A percentile compares a stretch with the other conserved stretches of the same genome.
These are phyloP conservation scores for Cadophora sp. DNA, from an alignment of 2,329 filamentous ascomycete species.

Conservation along the genomic window DNA sequence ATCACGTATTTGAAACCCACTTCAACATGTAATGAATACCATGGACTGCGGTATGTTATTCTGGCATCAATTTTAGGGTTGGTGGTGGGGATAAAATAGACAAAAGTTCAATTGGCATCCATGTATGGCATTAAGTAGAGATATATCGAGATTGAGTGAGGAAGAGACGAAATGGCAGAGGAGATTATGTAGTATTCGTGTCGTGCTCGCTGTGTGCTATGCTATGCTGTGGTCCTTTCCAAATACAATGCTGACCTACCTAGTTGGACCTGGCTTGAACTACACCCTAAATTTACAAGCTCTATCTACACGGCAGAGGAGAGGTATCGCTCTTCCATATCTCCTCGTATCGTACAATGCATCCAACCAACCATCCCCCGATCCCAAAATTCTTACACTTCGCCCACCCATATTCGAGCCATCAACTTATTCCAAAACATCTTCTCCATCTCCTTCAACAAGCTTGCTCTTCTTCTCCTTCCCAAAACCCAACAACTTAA, in stretches of 20 bases:
- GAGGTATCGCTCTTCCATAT: slow-evolving; percentile 8
- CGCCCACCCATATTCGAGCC: not conserved
- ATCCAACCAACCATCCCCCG: not conserved
- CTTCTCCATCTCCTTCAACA: slow-evolving; percentile 26
- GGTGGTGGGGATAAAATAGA: slow-evolving; percentile 34
- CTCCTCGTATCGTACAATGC: slow-evolving; percentile 16
- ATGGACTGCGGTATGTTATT: not conserved
- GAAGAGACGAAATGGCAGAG: slow-evolving; percentile 25
- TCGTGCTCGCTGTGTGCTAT: not conserved
- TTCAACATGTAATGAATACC: slow-evolving; percentile 8
- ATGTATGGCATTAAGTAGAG: not conserved
- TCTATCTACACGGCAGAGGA: slow-evolving; percentile 5
- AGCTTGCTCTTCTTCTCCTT: slow-evolving; percentile 32
- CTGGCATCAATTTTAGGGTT: slow-evolving; percentile 6
- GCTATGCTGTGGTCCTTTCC: slow-evolving; percentile 12
- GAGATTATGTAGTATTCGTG: slow-evolving; percentile 34
- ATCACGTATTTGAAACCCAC: not conserved
- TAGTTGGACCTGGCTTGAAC: not conserved
- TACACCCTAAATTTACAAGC: slow-evolving; percentile 17
- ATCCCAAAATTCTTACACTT: not conserved
- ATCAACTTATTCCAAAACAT: slow-evolving; percentile 6
- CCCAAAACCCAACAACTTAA: slow-evolving; percentile 34
- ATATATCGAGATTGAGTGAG: not conserved
- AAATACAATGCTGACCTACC: not conserved
- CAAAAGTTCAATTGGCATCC: slow-evolving; percentile 36